These are phyloP conservation scores for Venturia aucupariae DNA, from an alignment of 2,329 filamentous ascomycete genomes.

Conservation along the genomic window DNA sequence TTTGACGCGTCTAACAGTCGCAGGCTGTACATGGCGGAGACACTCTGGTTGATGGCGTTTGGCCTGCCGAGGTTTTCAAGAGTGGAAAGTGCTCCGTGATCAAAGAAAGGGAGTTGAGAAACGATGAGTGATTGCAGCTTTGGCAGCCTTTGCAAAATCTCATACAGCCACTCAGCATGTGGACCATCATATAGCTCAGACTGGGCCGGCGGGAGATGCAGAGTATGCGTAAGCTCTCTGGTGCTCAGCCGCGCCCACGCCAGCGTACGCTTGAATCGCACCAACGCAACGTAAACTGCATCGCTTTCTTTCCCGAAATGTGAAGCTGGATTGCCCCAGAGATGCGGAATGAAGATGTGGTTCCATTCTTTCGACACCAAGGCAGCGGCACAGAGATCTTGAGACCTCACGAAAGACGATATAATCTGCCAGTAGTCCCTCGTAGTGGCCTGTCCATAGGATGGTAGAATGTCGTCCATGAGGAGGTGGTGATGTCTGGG, in stretches of 20 bases:
- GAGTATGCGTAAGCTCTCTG: conserved; percentile 49
- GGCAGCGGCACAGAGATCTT: conserved; percentile 46
- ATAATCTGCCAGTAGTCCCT: conserved; percentile 48
- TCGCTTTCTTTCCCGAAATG: conserved; percentile 54
- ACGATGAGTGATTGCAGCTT: conserved; percentile 52
- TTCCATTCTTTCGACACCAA: conserved; percentile 51
- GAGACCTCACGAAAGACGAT: conserved; percentile 46
- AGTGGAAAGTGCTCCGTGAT: conserved; percentile 47
- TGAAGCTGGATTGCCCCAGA: conserved; percentile 55
- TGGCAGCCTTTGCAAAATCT: conserved; percentile 49
- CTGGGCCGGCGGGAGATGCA: conserved; percentile 51
- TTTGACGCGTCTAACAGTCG: conserved; percentile 47
- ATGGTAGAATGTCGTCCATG: conserved; percentile 51
- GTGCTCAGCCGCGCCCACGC: conserved; percentile 44
- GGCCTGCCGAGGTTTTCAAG: conserved; percentile 31
- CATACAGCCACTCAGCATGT: conserved; percentile 49
- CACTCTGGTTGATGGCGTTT: not conserved
- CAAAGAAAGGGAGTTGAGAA: conserved; percentile 47
- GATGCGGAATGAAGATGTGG: conserved; percentile 46
- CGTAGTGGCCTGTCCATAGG: conserved; percentile 48
- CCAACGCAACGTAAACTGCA: conserved; percentile 51
- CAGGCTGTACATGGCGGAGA: conserved; percentile 33
- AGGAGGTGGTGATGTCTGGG: not conserved
- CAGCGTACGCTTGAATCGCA: conserved; percentile 48
- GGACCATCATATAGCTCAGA: conserved; percentile 53